These are phyloP conservation scores for Zangia roseola DNA, from an alignment of 768 basidiomycete genomes.

Conservation along the genomic window DNA sequence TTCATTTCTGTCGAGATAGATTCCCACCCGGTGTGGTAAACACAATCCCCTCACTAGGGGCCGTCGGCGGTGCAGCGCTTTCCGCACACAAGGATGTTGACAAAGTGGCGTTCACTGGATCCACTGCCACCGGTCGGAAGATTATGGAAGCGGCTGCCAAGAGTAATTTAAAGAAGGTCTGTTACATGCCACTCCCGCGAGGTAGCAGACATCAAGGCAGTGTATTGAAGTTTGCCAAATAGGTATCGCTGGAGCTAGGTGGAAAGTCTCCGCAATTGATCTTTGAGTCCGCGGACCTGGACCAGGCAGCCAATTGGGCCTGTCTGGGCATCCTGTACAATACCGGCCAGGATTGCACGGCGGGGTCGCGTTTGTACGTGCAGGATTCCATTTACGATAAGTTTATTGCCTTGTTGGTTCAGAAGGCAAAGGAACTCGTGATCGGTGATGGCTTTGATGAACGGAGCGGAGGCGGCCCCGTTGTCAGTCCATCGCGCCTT, in stretches of 20 bases:
- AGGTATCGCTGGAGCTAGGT: conserved; percentile 91
- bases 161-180: conserved; percentile 90
- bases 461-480: conserved; percentile 72
- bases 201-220: conserved; percentile 15
- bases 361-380: conserved; percentile 87
- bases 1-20: conserved; percentile 36
- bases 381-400: conserved; percentile 87
- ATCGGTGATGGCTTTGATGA: conserved; percentile 84
- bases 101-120: conserved; percentile 95
- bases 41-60: conserved; percentile 79
- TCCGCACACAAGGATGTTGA: conserved; percentile 82
- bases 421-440: conserved; percentile 64
- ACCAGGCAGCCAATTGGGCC: conserved; percentile 82
- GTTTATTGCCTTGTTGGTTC: conserved; percentile 65
- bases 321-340: conserved; percentile 86
- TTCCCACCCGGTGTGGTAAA: conserved; percentile 93
- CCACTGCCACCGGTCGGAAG: conserved; percentile 83
- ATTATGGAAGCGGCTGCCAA: conserved; percentile 91
- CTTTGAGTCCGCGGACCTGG: conserved; percentile 89
- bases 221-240: conserved; percentile 10
- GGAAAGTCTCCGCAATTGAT: conserved; percentile 90
- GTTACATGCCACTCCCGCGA: conserved; percentile 29
- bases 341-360: conserved; percentile 91
- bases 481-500: conserved; percentile 50
- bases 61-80: conserved; percentile 82